Percentiles rank a stretch among this genome's conserved stretches.
Evolutionary conservation across 2,329 filamentous ascomycete genomes (phyloP).

Genomic region (Talaromyces albobiverticillius): DNA sequence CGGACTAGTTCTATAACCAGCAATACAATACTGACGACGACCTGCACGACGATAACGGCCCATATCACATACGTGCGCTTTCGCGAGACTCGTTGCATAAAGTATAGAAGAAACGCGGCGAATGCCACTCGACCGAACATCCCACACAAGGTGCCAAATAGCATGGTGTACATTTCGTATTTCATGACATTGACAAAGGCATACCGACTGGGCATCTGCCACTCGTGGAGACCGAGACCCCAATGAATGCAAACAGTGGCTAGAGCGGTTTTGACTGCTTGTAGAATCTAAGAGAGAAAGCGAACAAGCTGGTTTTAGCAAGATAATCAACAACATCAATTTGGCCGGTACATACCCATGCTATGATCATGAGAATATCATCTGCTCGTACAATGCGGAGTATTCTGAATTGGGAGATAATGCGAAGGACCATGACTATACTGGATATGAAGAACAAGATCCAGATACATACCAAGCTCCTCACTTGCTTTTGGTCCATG

Average conservation of each 20-base stretch:
- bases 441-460: slow-evolving; percentile 5
- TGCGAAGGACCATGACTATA: slow-evolving; percentile 11
- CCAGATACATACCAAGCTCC: slow-evolving; percentile 10
- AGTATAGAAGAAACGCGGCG: slow-evolving; percentile 18
- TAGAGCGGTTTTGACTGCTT: slow-evolving; percentile 8
- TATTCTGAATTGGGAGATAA: slow-evolving; percentile 9
- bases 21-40: slow-evolving; percentile 16
- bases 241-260: slow-evolving; percentile 16
- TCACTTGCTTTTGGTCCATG: not conserved
- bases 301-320: not conserved
- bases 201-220: slow-evolving; percentile 8
- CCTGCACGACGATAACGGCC: slow-evolving; percentile 15
- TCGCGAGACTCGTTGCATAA: slow-evolving; percentile 15
- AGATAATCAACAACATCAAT: not conserved
- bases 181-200: slow-evolving; percentile 13
- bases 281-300: not conserved
- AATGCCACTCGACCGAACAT: slow-evolving; percentile 20
- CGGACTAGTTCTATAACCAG: slow-evolving; percentile 16
- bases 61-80: slow-evolving; percentile 16
- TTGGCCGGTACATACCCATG: slow-evolving; percentile 10
- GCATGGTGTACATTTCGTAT: slow-evolving; percentile 17
- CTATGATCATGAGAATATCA: slow-evolving; percentile 15
- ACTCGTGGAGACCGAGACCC: slow-evolving; percentile 18
- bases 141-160: slow-evolving; percentile 17
- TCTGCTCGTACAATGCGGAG: slow-evolving; percentile 4